Evolutionary conservation across 345 rosid genomes (phyloP).

Genomic region (Murraya koenigii): DNA sequence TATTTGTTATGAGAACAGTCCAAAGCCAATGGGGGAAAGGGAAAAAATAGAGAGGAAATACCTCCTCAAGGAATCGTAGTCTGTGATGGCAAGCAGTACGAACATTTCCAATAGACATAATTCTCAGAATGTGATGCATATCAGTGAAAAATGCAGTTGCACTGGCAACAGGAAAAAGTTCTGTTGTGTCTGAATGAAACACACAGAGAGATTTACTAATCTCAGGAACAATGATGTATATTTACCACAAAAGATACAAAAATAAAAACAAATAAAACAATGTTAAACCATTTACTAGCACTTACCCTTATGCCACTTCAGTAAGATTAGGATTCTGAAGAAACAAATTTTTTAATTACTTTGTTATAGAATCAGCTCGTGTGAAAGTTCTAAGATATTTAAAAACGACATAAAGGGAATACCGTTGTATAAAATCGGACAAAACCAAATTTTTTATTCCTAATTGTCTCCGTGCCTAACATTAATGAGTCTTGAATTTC

Average conservation of each 20-base stretch:
- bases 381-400: neutral
- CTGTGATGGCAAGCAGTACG: conserved; percentile 50
- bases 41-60: conserved; percentile 12
- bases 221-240: neutral
- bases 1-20: conserved; percentile 19
- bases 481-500: neutral
- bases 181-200: conserved; percentile 30
- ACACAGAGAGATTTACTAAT: neutral
- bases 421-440: neutral
- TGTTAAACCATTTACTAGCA: neutral
- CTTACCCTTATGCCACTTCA: neutral
- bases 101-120: conserved; percentile 47
- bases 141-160: conserved; percentile 49
- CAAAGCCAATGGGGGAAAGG: neutral
- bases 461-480: neutral
- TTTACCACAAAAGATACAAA: neutral
- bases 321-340: neutral
- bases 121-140: conserved; percentile 45
- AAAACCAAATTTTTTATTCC: neutral
- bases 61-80: conserved; percentile 55
- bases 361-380: neutral
- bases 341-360: neutral
- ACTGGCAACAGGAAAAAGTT: conserved; percentile 50
- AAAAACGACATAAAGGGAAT: neutral
- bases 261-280: neutral